Conservation (phyloP, 169 alveolate species). For the Amoebophrya sp. region DNA sequence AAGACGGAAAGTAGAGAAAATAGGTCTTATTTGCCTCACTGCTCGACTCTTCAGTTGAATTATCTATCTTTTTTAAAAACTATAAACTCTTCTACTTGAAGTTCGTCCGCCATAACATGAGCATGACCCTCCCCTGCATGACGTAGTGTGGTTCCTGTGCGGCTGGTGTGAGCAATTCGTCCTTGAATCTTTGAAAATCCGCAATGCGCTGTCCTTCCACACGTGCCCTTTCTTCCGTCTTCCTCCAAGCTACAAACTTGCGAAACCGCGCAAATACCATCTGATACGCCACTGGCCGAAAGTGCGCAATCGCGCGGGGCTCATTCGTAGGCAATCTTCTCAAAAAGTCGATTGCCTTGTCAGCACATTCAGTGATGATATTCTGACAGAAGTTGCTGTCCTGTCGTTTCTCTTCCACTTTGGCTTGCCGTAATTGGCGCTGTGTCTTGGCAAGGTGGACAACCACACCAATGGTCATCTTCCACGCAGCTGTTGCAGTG, state of each 20-base stretch:
- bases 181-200: neutral
- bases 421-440: neutral
- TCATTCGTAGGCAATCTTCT: neutral
- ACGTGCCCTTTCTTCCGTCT: neutral
- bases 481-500: neutral
- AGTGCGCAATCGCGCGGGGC: slow-evolving; percentile 23
- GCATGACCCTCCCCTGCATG: neutral
- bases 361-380: neutral
- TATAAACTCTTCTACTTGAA: no score
- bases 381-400: neutral
- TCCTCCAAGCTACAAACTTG: neutral
- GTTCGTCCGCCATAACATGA: no score
- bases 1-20: no score
- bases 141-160: neutral
- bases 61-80: no score
- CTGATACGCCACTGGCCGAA: neutral
- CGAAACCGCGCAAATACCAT: neutral
- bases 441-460: neutral
- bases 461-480: neutral
- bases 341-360: neutral
- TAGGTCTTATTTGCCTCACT: no score
- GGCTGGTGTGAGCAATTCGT: neutral
- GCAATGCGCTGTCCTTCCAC: neutral
- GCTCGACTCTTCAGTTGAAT: no score
- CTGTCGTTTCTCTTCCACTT: neutral